These are phyloP conservation scores for Backusella mclennaniae DNA, from an alignment of 192 early-diverging fungal genomes.

Conservation along the genomic window DNA sequence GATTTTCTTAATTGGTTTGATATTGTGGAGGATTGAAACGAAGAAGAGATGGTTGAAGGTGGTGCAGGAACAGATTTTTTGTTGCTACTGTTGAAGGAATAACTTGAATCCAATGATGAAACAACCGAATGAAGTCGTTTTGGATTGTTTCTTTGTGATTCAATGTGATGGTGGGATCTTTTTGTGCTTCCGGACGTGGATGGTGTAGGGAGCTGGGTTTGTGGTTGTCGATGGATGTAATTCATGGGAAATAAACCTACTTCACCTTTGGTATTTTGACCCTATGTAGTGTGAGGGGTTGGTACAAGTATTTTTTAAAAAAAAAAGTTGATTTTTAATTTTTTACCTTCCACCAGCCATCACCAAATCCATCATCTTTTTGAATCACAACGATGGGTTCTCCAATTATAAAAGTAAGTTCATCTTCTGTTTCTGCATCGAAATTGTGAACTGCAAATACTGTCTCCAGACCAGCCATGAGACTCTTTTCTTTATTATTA, in stretches of 20 bases:
- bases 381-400: conserved; percentile 72
- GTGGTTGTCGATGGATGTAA: conserved; percentile 47
- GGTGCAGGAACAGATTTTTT: background rate
- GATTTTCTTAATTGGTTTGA: conserved; percentile 5
- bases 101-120: background rate
- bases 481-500: background rate
- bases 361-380: conserved; percentile 65
- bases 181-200: conserved; percentile 5
- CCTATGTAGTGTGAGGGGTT: conserved; percentile 37
- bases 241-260: conserved; percentile 73
- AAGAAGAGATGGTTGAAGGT: background rate
- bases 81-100: background rate
- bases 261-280: conserved; percentile 58
- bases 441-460: conserved; percentile 59
- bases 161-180: background rate
- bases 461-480: conserved; percentile 40
- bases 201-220: conserved; percentile 15
- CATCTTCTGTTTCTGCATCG: conserved; percentile 65
- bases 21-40: background rate
- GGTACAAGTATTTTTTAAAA: too few species aligned
- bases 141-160: background rate
- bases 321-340: too few species aligned
- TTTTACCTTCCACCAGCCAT: conserved; percentile 78
- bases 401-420: conserved; percentile 63
- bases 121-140: background rate